phyloP scores from a whole-genome alignment of 768 basidiomycete genomes.

The Naganishia antarctica region DNA sequence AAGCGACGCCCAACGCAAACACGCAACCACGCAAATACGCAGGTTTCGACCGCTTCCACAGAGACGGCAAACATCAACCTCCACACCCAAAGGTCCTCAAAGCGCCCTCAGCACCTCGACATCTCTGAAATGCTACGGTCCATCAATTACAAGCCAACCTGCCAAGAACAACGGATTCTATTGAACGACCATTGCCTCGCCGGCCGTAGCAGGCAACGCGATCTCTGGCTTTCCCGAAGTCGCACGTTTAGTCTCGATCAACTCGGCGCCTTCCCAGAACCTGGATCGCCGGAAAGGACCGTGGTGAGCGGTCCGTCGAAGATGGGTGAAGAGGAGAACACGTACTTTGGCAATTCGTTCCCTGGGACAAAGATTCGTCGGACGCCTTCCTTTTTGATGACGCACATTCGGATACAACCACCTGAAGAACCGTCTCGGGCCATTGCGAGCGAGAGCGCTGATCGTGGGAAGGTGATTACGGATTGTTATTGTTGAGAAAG shows the following conservation, averaged over 20 bases:
- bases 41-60: too few species aligned
- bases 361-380: slow-evolving; percentile 91
- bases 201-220: slow-evolving; percentile 17
- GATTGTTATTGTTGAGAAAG: too few species aligned
- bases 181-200: slow-evolving; percentile 22
- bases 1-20: too few species aligned
- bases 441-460: slow-evolving; percentile 93
- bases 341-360: slow-evolving; percentile 63
- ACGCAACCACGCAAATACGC: too few species aligned
- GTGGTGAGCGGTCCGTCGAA: background rate
- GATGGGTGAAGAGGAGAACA: background rate
- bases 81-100: too few species aligned
- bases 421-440: slow-evolving; percentile 96
- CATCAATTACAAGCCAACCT: background rate
- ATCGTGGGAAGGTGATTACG: background rate
- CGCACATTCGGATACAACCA: slow-evolving; percentile 93
- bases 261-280: slow-evolving; percentile 32
- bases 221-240: slow-evolving; percentile 20
- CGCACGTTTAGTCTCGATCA: slow-evolving; percentile 27
- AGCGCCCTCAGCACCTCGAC: too few species aligned
- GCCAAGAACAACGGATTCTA: background rate
- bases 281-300: slow-evolving; percentile 1
- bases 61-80: too few species aligned
- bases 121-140: background rate
- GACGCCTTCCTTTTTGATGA: slow-evolving; percentile 87